Conservation (phyloP, 2,329 filamentous ascomycete genomes). For the Epicoccum nigrum region DNA sequence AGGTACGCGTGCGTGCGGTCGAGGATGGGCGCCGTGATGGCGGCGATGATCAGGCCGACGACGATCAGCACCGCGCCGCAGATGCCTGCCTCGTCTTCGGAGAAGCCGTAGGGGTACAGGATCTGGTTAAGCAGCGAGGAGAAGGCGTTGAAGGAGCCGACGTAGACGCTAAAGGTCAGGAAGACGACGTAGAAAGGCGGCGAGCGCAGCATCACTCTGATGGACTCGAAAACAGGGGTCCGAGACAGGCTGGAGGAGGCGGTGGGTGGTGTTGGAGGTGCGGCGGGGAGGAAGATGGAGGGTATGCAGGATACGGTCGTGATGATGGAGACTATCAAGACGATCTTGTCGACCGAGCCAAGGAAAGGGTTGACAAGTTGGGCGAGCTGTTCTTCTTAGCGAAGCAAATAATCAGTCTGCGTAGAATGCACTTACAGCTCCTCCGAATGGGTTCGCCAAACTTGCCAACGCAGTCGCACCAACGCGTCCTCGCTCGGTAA, state of each 20-base stretch:
- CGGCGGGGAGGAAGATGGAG: constrained; percentile 78
- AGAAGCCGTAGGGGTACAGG: constrained; percentile 82
- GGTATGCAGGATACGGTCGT: constrained; percentile 74
- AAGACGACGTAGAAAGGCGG: constrained; percentile 81
- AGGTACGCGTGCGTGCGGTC: constrained; percentile 85
- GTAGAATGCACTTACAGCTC: constrained; percentile 62
- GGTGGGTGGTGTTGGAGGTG: constrained; percentile 77
- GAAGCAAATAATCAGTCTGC: neutral
- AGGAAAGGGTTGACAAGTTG: constrained; percentile 83
- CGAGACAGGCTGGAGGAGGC: constrained; percentile 65
- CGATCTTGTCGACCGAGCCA: constrained; percentile 79
- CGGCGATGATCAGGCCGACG: constrained; percentile 79
- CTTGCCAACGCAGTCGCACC: constrained; percentile 85
- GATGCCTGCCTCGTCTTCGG: constrained; percentile 83
- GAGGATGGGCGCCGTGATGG: constrained; percentile 78
- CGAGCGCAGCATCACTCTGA: constrained; percentile 58
- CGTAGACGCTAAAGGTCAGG: constrained; percentile 81
- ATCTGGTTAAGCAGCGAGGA: constrained; percentile 91
- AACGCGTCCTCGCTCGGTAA: constrained; percentile 81
- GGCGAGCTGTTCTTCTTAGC: constrained; percentile 55
- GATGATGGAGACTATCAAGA: constrained; percentile 84
- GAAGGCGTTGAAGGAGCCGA: constrained; percentile 91
- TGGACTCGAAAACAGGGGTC: constrained; percentile 60
- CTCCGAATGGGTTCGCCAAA: constrained; percentile 88
- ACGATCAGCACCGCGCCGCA: constrained; percentile 88